These are phyloP conservation scores for Naganishia sp. DNA, from an alignment of 1,284 basidiomycete genomes.

Conservation along the genomic window DNA sequence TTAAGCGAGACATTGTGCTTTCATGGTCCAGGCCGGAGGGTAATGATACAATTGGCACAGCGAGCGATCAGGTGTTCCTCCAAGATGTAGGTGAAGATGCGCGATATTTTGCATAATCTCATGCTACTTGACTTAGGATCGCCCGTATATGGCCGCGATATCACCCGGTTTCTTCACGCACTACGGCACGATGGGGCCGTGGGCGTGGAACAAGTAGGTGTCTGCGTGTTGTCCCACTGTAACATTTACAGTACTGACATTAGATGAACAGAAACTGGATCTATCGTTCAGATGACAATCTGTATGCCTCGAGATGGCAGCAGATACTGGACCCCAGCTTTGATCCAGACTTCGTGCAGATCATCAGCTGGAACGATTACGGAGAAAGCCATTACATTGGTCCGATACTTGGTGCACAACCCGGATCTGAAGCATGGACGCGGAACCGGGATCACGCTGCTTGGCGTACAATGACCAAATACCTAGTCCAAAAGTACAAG, in stretches of 20 bases:
- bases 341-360: slow-evolving; percentile 49
- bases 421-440: slow-evolving; percentile 51
- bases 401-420: slow-evolving; percentile 49
- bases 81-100: slow-evolving; percentile 35
- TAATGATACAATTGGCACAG: slow-evolving; percentile 38
- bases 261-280: slow-evolving; percentile 46
- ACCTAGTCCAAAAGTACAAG: slow-evolving; percentile 43
- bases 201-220: slow-evolving; percentile 52
- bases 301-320: slow-evolving; percentile 48
- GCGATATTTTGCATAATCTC: not conserved
- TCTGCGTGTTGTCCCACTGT: not conserved
- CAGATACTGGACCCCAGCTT: slow-evolving; percentile 42
- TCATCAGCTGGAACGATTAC: slow-evolving; percentile 55
- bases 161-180: slow-evolving; percentile 66
- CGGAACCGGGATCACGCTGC: slow-evolving; percentile 48
- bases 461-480: slow-evolving; percentile 48
- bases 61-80: slow-evolving; percentile 46
- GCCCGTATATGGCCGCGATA: slow-evolving; percentile 64
- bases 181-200: slow-evolving; percentile 50
- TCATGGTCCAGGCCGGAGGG: slow-evolving; percentile 41
- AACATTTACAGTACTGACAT: not conserved
- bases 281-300: slow-evolving; percentile 53
- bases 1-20: not conserved
- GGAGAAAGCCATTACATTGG: slow-evolving; percentile 53
- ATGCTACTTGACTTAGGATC: slow-evolving; percentile 36